Evolutionary conservation across 2,329 filamentous ascomycete species (phyloP), one percentile per base, ranked within the genome.

Genomic region (Calonectria pseudoreteaudii): DNA sequence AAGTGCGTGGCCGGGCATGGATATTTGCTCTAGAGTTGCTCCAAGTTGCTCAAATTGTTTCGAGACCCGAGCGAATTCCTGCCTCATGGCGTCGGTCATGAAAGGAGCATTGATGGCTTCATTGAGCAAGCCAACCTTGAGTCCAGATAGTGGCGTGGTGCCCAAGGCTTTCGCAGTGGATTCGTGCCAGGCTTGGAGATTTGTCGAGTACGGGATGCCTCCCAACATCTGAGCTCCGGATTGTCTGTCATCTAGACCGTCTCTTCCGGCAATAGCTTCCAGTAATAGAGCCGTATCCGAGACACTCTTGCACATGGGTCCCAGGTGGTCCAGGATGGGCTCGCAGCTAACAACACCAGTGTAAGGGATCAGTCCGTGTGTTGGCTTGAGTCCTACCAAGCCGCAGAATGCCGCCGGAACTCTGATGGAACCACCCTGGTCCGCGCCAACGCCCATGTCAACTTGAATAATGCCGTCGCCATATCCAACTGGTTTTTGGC

Each of bases 41-140:
- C 47, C 47, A 2, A 52, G 47, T 28, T 66, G 44, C 16, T 30
- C 8, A 7, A 66, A 52, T 9, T 66, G 28, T 20, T 50, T 10
- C 36, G 64, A 34, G 18, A 66, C 31, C 9, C 10, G 20, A 14
- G 30, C n/a, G 10, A 66, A 14, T 10, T 66, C 30, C n/a, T 38
- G 10, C 14, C 34, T 41, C 47, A 66, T 53, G 4, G 47, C 13
- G 8, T 62, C 58, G 1, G 58, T 66, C 30, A 52, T 36, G 4
- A 66, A 66, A 36, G 64, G 64, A 36, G 64, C 44, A 41, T 66
- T 50, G n/a, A 66, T 41, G 11, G 64, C 47, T 41, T 66, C 64
- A 1, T 13, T 30, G 7, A 52, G 28, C 18, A 66, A n/a, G 3
- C 44, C 64, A 18, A 52, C 10, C 16, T 53, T 38, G 47, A 66